Evolutionary conservation across 1,284 basidiomycete genomes (phyloP).

Genomic region (Boletus mariae): DNA sequence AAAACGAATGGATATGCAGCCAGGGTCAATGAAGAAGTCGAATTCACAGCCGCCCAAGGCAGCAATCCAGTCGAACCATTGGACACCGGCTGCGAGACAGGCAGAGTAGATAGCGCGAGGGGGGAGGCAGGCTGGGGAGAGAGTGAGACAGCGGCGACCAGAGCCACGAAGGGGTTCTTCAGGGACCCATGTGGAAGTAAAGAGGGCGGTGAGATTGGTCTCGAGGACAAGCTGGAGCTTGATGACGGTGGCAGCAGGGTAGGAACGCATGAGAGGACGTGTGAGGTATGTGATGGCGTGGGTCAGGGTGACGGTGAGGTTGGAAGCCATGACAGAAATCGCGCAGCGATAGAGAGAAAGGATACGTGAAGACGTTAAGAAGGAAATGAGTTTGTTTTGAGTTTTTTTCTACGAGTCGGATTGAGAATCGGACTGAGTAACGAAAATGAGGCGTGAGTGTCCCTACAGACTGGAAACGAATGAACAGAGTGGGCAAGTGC

Average conservation of each 20-base stretch:
- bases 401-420: slow-evolving; percentile 7
- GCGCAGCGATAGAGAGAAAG: slow-evolving; percentile 58
- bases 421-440: slow-evolving; percentile 28
- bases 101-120: slow-evolving; percentile 68
- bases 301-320: slow-evolving; percentile 61
- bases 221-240: slow-evolving; percentile 68
- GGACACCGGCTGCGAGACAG: slow-evolving; percentile 60
- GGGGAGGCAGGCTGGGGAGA: slow-evolving; percentile 63
- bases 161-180: slow-evolving; percentile 62
- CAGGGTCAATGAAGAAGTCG: slow-evolving; percentile 76
- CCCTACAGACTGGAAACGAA: slow-evolving; percentile 25
- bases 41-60: slow-evolving; percentile 65
- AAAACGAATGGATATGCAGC: slow-evolving; percentile 64
- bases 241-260: slow-evolving; percentile 55
- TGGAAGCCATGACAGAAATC: slow-evolving; percentile 51
- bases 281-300: slow-evolving; percentile 72
- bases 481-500: slow-evolving; percentile 3
- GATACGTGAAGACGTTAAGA: slow-evolving; percentile 26
- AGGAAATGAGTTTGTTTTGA: neutral
- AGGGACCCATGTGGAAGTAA: slow-evolving; percentile 60
- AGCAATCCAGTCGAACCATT: slow-evolving; percentile 75
- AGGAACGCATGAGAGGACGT: slow-evolving; percentile 51
- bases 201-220: slow-evolving; percentile 64
- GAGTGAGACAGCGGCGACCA: slow-evolving; percentile 67
- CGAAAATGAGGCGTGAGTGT: slow-evolving; percentile 13